These are phyloP conservation scores for Luvunga scandens DNA, from an alignment of 345 rosid genomes.

Conservation along the genomic window DNA sequence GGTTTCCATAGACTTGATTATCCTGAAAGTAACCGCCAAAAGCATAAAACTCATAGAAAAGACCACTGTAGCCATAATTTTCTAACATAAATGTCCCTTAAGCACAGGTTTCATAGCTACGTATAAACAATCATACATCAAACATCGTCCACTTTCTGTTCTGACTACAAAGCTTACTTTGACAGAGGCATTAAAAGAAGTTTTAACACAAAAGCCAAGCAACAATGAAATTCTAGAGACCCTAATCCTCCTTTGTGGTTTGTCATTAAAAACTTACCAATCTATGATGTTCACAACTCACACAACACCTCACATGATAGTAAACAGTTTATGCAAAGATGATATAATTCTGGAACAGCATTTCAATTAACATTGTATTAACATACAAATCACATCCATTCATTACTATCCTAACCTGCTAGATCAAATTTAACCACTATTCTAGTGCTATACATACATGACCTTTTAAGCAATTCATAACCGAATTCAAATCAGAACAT, in stretches of 20 bases:
- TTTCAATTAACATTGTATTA: neutral
- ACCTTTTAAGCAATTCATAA: neutral
- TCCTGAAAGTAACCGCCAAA: neutral
- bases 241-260: neutral
- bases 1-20: neutral
- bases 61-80: neutral
- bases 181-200: neutral
- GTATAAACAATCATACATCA: neutral
- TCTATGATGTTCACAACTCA: neutral
- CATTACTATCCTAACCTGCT: neutral
- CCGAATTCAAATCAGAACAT: neutral
- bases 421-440: neutral
- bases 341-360: neutral
- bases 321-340: neutral
- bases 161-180: neutral
- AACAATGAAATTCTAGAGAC: neutral
- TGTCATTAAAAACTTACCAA: neutral
- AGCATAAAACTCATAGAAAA: neutral
- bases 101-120: neutral
- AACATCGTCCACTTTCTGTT: neutral
- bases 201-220: neutral
- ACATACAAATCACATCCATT: neutral
- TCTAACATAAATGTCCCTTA: neutral
- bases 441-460: neutral
- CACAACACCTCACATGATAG: no score